Percentiles rank a stretch among this genome's conserved stretches.
Conservation (phyloP, 2,329 filamentous ascomycete species). For the Pseudomassariella vexata region DNA sequence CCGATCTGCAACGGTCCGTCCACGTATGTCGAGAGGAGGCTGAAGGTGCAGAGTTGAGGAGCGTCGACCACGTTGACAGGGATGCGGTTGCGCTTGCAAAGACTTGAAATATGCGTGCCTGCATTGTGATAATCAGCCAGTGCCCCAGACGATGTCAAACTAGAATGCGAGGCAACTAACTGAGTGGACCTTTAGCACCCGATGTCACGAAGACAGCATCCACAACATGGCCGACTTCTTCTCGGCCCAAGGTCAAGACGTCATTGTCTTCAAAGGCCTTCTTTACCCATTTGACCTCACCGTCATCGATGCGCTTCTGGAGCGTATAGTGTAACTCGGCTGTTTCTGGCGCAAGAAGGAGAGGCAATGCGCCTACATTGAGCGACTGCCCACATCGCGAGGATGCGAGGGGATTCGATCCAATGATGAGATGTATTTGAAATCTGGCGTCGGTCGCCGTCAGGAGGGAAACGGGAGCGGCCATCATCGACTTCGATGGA, state of each 20-base stretch:
- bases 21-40: conserved; percentile 78
- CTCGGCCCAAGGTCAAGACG: conserved; percentile 69
- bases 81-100: conserved; percentile 76
- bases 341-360: conserved; percentile 68
- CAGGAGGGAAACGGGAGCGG: conserved; percentile 49
- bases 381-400: conserved; percentile 75
- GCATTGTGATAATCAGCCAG: conserved; percentile 3
- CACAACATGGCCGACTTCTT: conserved; percentile 71
- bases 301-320: conserved; percentile 59
- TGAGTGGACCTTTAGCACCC: conserved; percentile 37
- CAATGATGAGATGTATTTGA: conserved; percentile 79
- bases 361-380: conserved; percentile 73
- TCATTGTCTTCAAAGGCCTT: conserved; percentile 65
- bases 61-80: conserved; percentile 91
- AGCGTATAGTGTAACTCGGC: conserved; percentile 53
- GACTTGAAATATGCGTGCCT: conserved; percentile 63
- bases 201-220: conserved; percentile 88
- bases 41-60: conserved; percentile 81
- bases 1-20: conserved; percentile 93
- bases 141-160: no score
- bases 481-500: conserved; percentile 12
- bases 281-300: conserved; percentile 60
- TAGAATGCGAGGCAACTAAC: conserved; percentile 17
- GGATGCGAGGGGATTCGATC: conserved; percentile 81
- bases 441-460: conserved; percentile 64